Evolutionary conservation across 2,329 filamentous ascomycete genomes (phyloP), one percentile per base, ranked within the genome.

Genomic region (Verticillium tricorpus): DNA sequence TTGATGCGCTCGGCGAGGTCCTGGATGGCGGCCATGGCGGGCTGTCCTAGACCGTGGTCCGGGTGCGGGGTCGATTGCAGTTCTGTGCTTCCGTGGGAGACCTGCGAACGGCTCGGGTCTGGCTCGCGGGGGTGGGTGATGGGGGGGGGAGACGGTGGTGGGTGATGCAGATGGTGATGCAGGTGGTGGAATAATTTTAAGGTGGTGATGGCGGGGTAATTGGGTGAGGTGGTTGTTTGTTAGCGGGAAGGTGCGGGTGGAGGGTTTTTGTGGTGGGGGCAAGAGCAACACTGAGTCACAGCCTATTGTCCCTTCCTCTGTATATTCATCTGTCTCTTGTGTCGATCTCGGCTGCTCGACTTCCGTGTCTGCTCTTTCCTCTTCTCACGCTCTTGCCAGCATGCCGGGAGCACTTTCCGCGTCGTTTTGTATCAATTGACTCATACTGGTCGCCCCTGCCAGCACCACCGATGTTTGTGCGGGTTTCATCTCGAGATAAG

Each of bases 1-100:
- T 81, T 83, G 68, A 76, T 73, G 71, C 82, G 77, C 65, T 82
- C 78, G 68, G 81, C 80, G 69, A 84, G 77, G 64, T 83, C 80
- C 70, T 82, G 78, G 52, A 78, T 68, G 63, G 76, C 73, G 59
- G 78, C 73, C 78, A 81, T 81, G 64, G 60, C 72, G 65, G 63
- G 54, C 9, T 50, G 45, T 50, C 45, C 45, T 50, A 57, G 55
- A 1, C 58, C 25, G 58, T 31, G 25, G 34, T 32, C 40, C 32
- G 25, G 9, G n/a, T 22, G 45, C 45, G 28, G 28, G 28, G 28
- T 28, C 3, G 19, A 11, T 50, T n/a, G 19, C n/a, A 25, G 45
- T 8, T 50, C 45, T 22, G 17, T 22, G 39, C n/a, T 45, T 45
- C 37, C 39, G n/a, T 50, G 45, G 45, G 19, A 3, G 37, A n/a